Evolutionary conservation across 2,329 filamentous ascomycete genomes (phyloP), one percentile per base, ranked within the genome.

Genomic region (Leptographium galeiforme): DNA sequence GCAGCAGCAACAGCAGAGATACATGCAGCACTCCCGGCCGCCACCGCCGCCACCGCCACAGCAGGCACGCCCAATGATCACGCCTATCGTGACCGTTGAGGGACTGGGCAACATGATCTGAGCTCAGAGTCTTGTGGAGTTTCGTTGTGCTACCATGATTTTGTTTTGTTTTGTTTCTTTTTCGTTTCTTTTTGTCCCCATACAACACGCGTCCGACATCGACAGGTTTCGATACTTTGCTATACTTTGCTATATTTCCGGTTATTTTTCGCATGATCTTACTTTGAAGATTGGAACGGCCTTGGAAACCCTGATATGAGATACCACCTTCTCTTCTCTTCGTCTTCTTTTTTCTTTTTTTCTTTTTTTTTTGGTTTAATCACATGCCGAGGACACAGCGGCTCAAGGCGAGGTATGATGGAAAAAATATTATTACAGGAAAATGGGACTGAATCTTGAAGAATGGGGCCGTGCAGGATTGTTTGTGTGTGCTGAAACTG

Each of bases 101-200:
- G 67, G 67, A 34, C 61, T 71, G 36, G 63, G 69, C 14, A 74
- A 72, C 53, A 75, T 76, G 72, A 75, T 56, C 48, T 51, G 32
- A 43, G 47, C n/a, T 6, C 25, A 18, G 19, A 18, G 18, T 48
- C 14, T 34, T 19, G 18, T 55, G 49, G 40, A 39, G 13, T 53
- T 53, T 55, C 41, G 32, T 19, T 39, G 46, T 48, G 30, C 14
- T 45, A 38, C 25, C 25, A 25, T 25, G 25, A 25, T 45, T 33
- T 14, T 36, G 47, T 50, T 52, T 47, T 50, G n/a, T 30, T 51
- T 43, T 33, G 33, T 18, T 25, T 46, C n/a, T 18, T 40, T 50
- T 47, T 53, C 13, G 7, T 53, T 10, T 6, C 48, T 54, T 54
- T 44, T 36, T 39, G 36, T 5, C 16, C 19, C 39, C n/a, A n/a